Conservation (phyloP, 768 basidiomycete species). For the Serendipita sp. region DNA sequence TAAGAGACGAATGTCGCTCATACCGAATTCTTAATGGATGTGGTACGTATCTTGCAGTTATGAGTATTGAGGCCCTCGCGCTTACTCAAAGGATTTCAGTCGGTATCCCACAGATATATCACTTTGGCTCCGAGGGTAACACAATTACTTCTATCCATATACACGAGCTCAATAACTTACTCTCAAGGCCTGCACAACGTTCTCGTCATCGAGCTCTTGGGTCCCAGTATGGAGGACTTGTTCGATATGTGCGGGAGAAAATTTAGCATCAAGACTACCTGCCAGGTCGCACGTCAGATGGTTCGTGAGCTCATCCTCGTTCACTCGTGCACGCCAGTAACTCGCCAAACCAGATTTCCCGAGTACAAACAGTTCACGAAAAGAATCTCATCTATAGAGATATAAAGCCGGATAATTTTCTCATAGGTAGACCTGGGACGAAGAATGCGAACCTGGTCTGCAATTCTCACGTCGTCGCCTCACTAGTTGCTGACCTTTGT, state of each 20-base stretch:
- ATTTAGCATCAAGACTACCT: constrained; percentile 95
- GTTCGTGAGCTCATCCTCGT: constrained; percentile 24
- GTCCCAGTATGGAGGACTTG: constrained; percentile 90
- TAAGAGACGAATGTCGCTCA: constrained; percentile 95
- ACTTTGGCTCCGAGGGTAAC: constrained; percentile 90
- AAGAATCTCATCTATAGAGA: constrained; percentile 99
- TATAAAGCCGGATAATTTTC: constrained; percentile 99
- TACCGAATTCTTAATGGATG: constrained; percentile 84
- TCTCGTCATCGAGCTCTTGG: constrained; percentile 93
- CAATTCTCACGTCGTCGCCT: not conserved
- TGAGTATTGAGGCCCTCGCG: not conserved
- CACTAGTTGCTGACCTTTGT: not conserved
- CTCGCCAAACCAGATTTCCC: constrained; percentile 44
- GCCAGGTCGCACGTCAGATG: constrained; percentile 98
- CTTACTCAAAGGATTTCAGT: constrained; percentile 29
- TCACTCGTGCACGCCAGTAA: not conserved
- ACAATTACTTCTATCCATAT: too few relatives aligned
- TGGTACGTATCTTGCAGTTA: constrained; percentile 38
- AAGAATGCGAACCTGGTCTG: constrained; percentile 55
- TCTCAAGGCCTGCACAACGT: constrained; percentile 69
- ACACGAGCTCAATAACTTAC: too few relatives aligned
- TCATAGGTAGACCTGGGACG: constrained; percentile 85
- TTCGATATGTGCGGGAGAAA: constrained; percentile 99
- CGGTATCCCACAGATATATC: constrained; percentile 97
- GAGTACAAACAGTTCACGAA: constrained; percentile 96